Base-by-base conservation (phyloP, 345 rosid genomes). In the Gossypium stocksii region DNA sequence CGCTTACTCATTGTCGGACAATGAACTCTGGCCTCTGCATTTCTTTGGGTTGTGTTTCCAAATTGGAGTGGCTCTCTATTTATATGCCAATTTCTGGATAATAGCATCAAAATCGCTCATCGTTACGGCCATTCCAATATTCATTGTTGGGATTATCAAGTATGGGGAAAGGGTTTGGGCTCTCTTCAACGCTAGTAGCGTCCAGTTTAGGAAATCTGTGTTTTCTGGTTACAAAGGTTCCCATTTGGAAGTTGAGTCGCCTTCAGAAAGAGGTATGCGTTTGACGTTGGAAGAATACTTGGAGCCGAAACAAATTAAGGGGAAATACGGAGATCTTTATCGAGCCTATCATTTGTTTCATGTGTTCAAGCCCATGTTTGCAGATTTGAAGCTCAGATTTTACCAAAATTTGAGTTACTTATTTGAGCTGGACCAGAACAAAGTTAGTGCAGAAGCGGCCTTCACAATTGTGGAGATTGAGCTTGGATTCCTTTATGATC, bases 401-500 rank as follows among this genome's bases (percentile, higher is more conserved):
- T 20, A 43, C 60, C 12, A 44, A 3, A 7, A 11, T 3, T 23
- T 52, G 12, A 9, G 3, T 4, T 6, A 27, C 9, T 7, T 25
- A 7, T 19, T 16, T 64, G 44, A 66, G 2, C 56, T 80, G 0
- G 48, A 34, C 12, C 34, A 29, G 1, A 29, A 0, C 34, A 19
- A 7, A 2, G 53, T 52, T 49, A 0, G 0, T 7, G 41, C 52
- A 9, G 45, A 14, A 38, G 52, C 45, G 54, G 74, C 81, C 25
- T 78, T 73, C 63, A 68, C 22, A 52, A 10, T 74, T 12, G 65
- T 78, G 2, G 70, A 68, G 45, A 29, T 38, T 22, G 74, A 78
- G 41, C 77, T 78, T 2, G 64, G 72, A 2, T 74, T 78, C 44
- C 16, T 68, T 2, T 68, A 73, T n/a, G 81, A 78, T 57, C 0